phyloP scores from a whole-genome alignment of 768 basidiomycete species.

The Xerocomus brunneocitrinus region DNA sequence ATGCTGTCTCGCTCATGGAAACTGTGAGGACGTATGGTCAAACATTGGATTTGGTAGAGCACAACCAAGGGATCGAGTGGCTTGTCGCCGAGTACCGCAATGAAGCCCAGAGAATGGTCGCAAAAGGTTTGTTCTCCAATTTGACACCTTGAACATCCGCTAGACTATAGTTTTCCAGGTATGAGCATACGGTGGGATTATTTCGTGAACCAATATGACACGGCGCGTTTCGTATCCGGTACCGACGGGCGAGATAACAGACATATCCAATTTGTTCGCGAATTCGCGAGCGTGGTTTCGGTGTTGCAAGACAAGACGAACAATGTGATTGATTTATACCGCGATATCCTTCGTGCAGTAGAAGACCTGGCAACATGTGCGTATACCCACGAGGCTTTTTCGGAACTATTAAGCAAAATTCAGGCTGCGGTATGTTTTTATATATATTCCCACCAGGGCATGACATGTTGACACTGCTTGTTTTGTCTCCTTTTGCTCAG shows the following conservation, averaged over 20 bases:
- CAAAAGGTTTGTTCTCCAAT: conserved; percentile 56
- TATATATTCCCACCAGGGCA: not conserved
- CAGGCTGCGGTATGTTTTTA: conserved; percentile 70
- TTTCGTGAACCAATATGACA: conserved; percentile 92
- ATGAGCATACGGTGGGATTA: conserved; percentile 97
- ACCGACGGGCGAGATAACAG: conserved; percentile 80
- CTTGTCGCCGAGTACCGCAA: conserved; percentile 93
- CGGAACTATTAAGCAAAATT: conserved; percentile 68
- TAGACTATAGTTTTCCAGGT: conserved; percentile 42
- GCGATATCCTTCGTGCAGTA: conserved; percentile 77
- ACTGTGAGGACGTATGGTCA: conserved; percentile 98
- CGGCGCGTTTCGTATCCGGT: conserved; percentile 64
- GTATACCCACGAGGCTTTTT: conserved; percentile 80
- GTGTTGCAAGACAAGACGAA: conserved; percentile 97
- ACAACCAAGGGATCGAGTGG: conserved; percentile 89
- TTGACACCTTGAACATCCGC: not conserved
- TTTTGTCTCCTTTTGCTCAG: conserved; percentile 34
- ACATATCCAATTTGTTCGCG: conserved; percentile 90
- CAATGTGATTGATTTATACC: conserved; percentile 85
- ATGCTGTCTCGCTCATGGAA: conserved; percentile 98
- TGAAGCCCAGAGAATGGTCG: conserved; percentile 90
- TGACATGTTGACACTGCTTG: not conserved
- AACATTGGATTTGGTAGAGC: conserved; percentile 86
- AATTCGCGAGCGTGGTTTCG: conserved; percentile 91
- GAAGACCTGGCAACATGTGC: conserved; percentile 86